Base-by-base conservation (phyloP, 192 early-diverging fungal species). In the Coemansia furcata region DNA sequence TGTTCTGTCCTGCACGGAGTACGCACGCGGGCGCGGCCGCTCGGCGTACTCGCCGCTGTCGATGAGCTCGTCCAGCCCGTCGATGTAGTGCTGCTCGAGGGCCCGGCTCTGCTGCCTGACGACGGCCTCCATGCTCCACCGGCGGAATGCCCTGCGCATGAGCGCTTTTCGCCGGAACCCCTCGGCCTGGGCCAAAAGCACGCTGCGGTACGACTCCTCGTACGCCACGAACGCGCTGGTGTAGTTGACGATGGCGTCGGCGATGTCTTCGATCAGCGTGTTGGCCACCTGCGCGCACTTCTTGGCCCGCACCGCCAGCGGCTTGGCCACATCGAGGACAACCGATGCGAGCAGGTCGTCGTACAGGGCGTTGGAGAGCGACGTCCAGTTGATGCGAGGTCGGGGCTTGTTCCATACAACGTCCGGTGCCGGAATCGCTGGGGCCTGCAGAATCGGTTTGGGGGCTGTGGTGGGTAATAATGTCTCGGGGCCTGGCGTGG, bases 361-460 rank as follows among this genome's bases (percentile, higher is more conserved):
- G 65, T 74, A 81, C 11, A 81, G 52, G 2, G 70, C 50, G 49
- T 81, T 73, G 12, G 70, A 66, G 15, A 81, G 70, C 23, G 70
- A 65, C 8, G 78, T 81, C 70, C 73, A 81, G 67, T 73, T 76
- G 58, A 81, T 76, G 40, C 73, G 73, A 35, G 62, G 60, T 19
- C 78, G 73, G 26, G 78, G 78, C n/a, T 46, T 58, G 65, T 76
- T 75, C 78, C 78, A 81, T 5, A 76, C 70, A 11, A 81, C 57
- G 3, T 57, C 37, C 4, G 57, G 35, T 6, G 59, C 43, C 15
- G 58, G 57, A n/a, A 60, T 15, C 38, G 46, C 33, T 50, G 33
- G 66, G 4, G 15, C 30, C 12, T 63, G 38, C 19, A 38, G 38
- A n/a, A 64, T 54, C 7, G 62, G 62, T 23, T 49, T 38, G 11